Evolutionary conservation across 2,329 filamentous ascomycete species (phyloP).

Genomic region (Chaetomium strumarium): DNA sequence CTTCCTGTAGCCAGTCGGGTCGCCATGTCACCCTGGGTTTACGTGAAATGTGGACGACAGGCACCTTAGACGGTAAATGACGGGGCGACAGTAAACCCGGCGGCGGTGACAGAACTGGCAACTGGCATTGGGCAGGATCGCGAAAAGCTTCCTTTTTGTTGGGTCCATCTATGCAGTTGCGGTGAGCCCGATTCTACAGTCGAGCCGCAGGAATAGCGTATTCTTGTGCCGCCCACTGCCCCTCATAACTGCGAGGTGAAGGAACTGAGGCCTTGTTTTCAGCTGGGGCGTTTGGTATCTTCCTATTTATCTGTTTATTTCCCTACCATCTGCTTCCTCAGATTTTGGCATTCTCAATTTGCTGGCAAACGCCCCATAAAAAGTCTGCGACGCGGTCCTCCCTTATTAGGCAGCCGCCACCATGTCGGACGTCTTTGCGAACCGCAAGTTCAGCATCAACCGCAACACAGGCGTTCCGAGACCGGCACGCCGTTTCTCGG

Average conservation of each 20-base stretch:
- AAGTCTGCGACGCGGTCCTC: no score
- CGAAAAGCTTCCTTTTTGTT: constrained; percentile 9
- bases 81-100: not conserved
- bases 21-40: not conserved
- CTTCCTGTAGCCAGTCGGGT: constrained; percentile 3
- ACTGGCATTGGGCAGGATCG: constrained; percentile 11
- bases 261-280: not conserved
- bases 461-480: constrained; percentile 58
- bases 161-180: constrained; percentile 10
- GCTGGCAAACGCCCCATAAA: no score
- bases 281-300: no score
- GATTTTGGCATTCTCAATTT: not conserved
- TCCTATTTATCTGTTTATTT: no score
- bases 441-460: constrained; percentile 63
- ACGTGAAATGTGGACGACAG: constrained; percentile 1
- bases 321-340: not conserved
- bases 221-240: constrained; percentile 10
- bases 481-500: constrained; percentile 51
- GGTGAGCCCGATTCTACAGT: not conserved
- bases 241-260: not conserved
- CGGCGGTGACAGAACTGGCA: not conserved
- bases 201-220: not conserved
- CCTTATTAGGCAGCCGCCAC: not conserved
- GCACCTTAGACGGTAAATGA: not conserved
- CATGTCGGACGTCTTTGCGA: constrained; percentile 32